phyloP scores from a whole-genome alignment of 768 basidiomycete species.

The Multifurca ochricompacta region DNA sequence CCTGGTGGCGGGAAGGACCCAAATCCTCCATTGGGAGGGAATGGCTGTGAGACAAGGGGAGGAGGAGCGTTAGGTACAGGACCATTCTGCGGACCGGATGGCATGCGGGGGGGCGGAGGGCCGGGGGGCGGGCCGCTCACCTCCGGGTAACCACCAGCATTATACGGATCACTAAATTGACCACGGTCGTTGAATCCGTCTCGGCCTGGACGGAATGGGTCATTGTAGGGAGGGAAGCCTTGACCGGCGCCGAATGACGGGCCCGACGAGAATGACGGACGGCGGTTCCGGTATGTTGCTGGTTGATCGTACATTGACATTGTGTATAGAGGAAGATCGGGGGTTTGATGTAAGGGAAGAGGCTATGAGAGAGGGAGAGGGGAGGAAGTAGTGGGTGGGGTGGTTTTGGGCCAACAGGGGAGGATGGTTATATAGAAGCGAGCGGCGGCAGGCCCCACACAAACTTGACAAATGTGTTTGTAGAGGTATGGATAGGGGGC shows the following conservation, averaged over 20 bases:
- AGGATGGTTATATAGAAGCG: constrained; percentile 13
- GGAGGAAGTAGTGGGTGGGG: background rate
- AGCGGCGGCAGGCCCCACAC: constrained; percentile 3
- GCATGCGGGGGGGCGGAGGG: background rate
- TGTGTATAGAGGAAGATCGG: constrained; percentile 5
- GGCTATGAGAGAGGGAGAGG: background rate
- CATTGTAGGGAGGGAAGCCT: constrained; percentile 4
- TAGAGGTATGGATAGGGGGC: constrained; percentile 12
- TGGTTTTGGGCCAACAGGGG: background rate
- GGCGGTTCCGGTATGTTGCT: background rate
- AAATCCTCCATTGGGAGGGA: background rate
- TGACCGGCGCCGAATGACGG: background rate
- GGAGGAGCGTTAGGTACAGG: background rate
- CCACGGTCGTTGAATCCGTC: constrained; percentile 1
- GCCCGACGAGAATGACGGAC: constrained; percentile 6
- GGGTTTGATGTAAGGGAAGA: background rate
- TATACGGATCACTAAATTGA: constrained; percentile 5
- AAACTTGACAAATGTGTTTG: background rate
- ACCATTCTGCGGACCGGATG: background rate
- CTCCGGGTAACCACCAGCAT: constrained; percentile 5
- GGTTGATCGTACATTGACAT: constrained; percentile 14
- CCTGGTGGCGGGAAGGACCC: constrained; percentile 3
- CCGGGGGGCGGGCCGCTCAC: constrained; percentile 15
- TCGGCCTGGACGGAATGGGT: constrained; percentile 5
- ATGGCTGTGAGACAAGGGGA: background rate